These are phyloP conservation scores for Aphanomyces cochlioides DNA, from an alignment of 352 stramenopile species.

Conservation along the genomic window DNA sequence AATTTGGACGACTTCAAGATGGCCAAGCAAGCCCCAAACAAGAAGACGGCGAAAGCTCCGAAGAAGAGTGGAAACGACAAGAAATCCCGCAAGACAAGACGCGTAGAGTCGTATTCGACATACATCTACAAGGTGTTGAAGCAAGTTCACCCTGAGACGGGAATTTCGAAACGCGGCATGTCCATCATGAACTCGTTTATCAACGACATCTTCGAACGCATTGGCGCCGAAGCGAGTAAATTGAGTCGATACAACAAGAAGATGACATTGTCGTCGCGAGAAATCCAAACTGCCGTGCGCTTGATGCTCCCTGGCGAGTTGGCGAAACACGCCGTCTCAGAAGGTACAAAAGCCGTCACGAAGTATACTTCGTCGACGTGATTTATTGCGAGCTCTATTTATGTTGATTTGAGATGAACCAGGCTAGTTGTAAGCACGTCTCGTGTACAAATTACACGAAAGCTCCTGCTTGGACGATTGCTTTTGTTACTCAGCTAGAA, in stretches of 20 bases:
- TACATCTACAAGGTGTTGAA: slow-evolving; percentile 93
- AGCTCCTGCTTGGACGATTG: too few species aligned
- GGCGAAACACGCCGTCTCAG: slow-evolving; percentile 95
- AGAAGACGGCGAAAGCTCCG: slow-evolving; percentile 83
- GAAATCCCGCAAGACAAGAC: slow-evolving; percentile 72
- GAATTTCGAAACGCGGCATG: slow-evolving; percentile 97
- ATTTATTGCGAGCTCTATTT: slow-evolving; percentile 34
- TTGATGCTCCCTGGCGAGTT: slow-evolving; percentile 95
- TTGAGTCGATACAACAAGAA: slow-evolving; percentile 99
- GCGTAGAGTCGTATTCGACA: slow-evolving; percentile 84
- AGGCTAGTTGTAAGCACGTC: too few species aligned
- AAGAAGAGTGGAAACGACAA: slow-evolving; percentile 72
- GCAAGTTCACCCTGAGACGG: slow-evolving; percentile 95
- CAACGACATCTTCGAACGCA: slow-evolving; percentile 98
- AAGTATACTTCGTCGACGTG: slow-evolving; percentile 88
- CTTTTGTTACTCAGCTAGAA: neutral
- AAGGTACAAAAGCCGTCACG: slow-evolving; percentile 95
- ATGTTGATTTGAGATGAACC: neutral
- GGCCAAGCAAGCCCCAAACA: slow-evolving; percentile 92
- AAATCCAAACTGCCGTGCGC: slow-evolving; percentile 97
- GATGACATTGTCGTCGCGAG: slow-evolving; percentile 92
- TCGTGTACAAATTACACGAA: too few species aligned
- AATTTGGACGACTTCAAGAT: slow-evolving; percentile 42
- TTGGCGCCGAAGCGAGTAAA: slow-evolving; percentile 94
- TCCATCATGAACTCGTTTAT: slow-evolving; percentile 99